phyloP scores from a whole-genome alignment of 306 rosid genomes.

The Begonia peltatifolia region DNA sequence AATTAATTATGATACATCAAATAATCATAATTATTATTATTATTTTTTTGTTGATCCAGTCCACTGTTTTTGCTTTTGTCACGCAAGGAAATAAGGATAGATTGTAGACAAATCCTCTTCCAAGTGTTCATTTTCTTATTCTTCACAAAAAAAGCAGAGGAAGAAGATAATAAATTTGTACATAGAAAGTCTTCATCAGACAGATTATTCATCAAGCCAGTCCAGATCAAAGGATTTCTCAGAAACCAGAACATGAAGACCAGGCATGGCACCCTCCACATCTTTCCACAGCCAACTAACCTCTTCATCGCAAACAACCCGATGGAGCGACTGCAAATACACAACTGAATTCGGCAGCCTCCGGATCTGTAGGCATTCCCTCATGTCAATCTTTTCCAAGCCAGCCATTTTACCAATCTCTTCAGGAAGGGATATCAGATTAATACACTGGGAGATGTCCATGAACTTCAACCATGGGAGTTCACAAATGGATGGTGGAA shows the following conservation, averaged over 20 bases:
- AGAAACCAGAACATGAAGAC: slow-evolving; percentile 43
- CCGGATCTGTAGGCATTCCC: slow-evolving; percentile 56
- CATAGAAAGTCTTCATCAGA: not conserved
- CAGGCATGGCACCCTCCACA: slow-evolving; percentile 32
- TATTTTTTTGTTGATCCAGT: too few relatives aligned
- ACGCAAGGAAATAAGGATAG: too few relatives aligned
- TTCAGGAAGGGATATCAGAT: slow-evolving; percentile 39
- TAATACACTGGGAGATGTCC: slow-evolving; percentile 66
- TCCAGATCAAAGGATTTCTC: slow-evolving; percentile 50
- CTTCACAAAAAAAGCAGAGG: too few relatives aligned
- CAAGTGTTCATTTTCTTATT: too few relatives aligned
- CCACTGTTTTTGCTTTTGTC: too few relatives aligned
- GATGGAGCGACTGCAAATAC: slow-evolving; percentile 32
- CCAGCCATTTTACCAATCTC: slow-evolving; percentile 32
- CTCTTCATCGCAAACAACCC: slow-evolving; percentile 76
- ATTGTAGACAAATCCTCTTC: too few relatives aligned
- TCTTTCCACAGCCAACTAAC: slow-evolving; percentile 51
- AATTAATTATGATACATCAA: too few relatives aligned
- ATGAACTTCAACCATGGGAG: slow-evolving; percentile 40
- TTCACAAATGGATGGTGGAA: slow-evolving; percentile 41
- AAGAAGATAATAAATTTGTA: not conserved
- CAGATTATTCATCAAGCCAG: slow-evolving; percentile 54
- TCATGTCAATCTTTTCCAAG: slow-evolving; percentile 84
- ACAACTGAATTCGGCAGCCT: slow-evolving; percentile 37
- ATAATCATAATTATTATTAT: too few relatives aligned